phyloP scores from a whole-genome alignment of 148 eudicot species.

The Drosera capensis region DNA sequence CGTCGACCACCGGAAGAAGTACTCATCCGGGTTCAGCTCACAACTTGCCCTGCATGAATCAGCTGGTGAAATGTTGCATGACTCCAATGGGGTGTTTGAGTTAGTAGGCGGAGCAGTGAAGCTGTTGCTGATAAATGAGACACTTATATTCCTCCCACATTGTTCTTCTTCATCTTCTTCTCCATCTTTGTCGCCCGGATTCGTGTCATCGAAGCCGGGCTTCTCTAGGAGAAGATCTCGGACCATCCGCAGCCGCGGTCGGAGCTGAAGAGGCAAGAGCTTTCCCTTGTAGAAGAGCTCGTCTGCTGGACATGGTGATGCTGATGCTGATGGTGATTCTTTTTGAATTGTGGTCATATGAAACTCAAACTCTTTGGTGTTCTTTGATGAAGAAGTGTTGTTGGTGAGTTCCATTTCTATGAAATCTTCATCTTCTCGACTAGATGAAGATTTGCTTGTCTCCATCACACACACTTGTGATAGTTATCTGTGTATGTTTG shows the following conservation, averaged over 20 bases:
- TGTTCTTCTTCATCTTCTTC: slow-evolving; percentile 5
- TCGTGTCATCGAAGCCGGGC: neutral
- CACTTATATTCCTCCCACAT: neutral
- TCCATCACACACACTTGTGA: slow-evolving; percentile 6
- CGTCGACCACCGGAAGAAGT: slow-evolving; percentile 45
- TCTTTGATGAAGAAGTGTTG: slow-evolving; percentile 13
- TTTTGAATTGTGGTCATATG: slow-evolving; percentile 24
- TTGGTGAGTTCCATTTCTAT: slow-evolving; percentile 32
- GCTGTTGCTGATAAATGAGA: neutral
- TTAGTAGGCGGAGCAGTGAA: slow-evolving; percentile 17
- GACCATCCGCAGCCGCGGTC: slow-evolving; percentile 46
- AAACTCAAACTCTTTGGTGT: slow-evolving; percentile 58
- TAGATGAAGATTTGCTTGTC: neutral
- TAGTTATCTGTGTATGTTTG: neutral
- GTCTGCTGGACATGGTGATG: slow-evolving; percentile 47
- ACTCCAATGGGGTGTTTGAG: slow-evolving; percentile 32
- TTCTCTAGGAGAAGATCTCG: slow-evolving; percentile 25
- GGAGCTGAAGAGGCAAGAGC: slow-evolving; percentile 74
- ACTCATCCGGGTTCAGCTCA: slow-evolving; percentile 50
- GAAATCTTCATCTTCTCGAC: slow-evolving; percentile 7
- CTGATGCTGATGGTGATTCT: slow-evolving; percentile 6
- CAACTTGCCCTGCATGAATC: slow-evolving; percentile 51
- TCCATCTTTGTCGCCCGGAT: slow-evolving; percentile 4
- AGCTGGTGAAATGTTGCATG: slow-evolving; percentile 45
- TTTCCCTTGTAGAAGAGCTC: slow-evolving; percentile 77